Percentiles rank a stretch among this genome's conserved stretches.
Conservation (phyloP, 139 green algal genomes). For the Chlorella sp. region DNA sequence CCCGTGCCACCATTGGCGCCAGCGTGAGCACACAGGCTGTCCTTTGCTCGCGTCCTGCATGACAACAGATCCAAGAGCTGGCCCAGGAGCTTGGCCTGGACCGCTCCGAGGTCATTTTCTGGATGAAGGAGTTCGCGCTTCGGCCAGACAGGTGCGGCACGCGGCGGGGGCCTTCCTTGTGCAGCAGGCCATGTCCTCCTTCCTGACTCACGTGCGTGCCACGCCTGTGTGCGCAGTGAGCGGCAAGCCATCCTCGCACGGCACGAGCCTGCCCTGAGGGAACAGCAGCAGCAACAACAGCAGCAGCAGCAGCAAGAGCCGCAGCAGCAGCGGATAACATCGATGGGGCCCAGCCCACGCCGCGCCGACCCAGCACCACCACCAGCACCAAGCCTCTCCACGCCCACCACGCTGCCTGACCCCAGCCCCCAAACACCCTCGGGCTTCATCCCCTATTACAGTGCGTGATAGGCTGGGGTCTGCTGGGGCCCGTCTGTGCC, state of each 20-base stretch:
- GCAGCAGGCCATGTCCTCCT: too few relatives aligned
- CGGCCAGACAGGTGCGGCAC: constrained; percentile 4
- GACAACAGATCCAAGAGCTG: constrained; percentile 17
- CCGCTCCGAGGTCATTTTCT: constrained; percentile 15
- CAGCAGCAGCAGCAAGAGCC: too few relatives aligned
- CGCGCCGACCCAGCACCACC: too few relatives aligned
- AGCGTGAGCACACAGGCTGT: background rate
- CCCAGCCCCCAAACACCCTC: background rate
- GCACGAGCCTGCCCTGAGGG: too few relatives aligned
- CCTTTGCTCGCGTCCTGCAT: background rate
- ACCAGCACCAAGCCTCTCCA: background rate
- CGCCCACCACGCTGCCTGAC: background rate
- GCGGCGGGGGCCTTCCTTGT: too few relatives aligned
- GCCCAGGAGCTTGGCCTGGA: constrained; percentile 21
- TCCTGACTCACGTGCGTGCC: too few relatives aligned
- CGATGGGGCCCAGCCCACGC: too few relatives aligned
- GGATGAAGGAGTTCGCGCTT: constrained; percentile 25
- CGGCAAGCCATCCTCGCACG: too few relatives aligned
- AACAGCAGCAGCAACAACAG: too few relatives aligned
- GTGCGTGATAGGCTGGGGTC: constrained; percentile 17
- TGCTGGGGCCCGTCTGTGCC: background rate
- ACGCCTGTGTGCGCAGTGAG: too few relatives aligned
- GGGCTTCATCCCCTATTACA: constrained; percentile 34
- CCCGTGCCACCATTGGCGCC: background rate
- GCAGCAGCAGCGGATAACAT: too few relatives aligned